Evolutionary conservation across 129 eudicot genomes (phyloP).

Genomic region (Saussurea involucrata): DNA sequence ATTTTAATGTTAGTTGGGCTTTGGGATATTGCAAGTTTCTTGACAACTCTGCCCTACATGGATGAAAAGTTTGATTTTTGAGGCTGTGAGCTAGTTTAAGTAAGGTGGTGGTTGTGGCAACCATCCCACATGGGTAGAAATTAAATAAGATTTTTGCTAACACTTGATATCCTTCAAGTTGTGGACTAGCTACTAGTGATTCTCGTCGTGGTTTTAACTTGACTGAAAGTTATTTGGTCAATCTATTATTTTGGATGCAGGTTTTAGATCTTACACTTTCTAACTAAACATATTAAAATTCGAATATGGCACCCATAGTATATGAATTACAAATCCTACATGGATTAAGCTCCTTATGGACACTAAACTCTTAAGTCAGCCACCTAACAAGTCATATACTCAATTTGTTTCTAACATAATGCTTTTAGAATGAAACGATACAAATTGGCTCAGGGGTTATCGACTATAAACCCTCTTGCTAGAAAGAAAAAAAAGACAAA

Average conservation of each 20-base stretch:
- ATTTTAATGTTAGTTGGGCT: background rate
- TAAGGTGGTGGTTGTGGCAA: background rate
- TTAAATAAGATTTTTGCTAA: background rate
- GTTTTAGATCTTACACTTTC: background rate
- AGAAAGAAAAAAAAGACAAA: too few species aligned
- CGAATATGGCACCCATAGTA: too few species aligned
- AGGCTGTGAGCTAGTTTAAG: background rate
- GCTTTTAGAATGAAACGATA: too few species aligned
- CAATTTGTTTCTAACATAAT: too few species aligned
- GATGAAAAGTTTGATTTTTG: background rate
- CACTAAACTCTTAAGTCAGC: too few species aligned
- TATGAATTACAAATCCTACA: too few species aligned
- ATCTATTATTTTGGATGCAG: background rate
- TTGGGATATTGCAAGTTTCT: background rate
- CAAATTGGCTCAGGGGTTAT: too few species aligned
- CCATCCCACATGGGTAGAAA: background rate
- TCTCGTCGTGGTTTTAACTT: background rate
- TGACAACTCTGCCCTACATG: background rate
- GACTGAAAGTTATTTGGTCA: background rate
- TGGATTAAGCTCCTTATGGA: too few species aligned
- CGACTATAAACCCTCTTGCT: too few species aligned
- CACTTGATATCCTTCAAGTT: too few species aligned
- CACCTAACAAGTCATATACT: too few species aligned
- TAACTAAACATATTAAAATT: too few species aligned
- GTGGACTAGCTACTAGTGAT: background rate